Conservation (phyloP, 164 flowering plant genomes). For the Vitis riparia region DNA sequence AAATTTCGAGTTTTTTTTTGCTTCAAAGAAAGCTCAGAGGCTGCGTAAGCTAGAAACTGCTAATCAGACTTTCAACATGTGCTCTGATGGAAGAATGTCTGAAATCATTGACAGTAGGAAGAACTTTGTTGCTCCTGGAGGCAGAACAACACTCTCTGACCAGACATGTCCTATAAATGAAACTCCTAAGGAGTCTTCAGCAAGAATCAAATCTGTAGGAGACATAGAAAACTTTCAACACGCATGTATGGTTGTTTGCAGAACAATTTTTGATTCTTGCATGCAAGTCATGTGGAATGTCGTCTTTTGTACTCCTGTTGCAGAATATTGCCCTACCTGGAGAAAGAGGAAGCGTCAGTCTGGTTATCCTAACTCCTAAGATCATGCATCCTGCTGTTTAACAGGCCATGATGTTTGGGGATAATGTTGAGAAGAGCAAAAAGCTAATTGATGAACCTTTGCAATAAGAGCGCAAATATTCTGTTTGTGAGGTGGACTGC, state of each 20-base stretch:
- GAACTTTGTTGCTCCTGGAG: slow-evolving; percentile 11
- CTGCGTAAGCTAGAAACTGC: slow-evolving; percentile 34
- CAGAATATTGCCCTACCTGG: slow-evolving; percentile 60
- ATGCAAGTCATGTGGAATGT: slow-evolving; percentile 87
- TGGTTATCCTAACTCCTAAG: slow-evolving; percentile 20
- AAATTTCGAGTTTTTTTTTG: slow-evolving; percentile 42
- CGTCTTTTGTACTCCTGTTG: slow-evolving; percentile 70
- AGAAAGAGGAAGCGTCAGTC: slow-evolving; percentile 68
- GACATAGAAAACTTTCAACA: slow-evolving; percentile 48
- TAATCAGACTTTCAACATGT: slow-evolving; percentile 24
- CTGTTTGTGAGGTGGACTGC: slow-evolving; percentile 38
- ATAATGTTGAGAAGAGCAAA: slow-evolving; percentile 2
- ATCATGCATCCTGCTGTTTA: slow-evolving; percentile 10
- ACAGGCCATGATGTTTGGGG: background rate
- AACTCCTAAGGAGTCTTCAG: slow-evolving; percentile 10
- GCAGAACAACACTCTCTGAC: slow-evolving; percentile 19
- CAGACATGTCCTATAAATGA: slow-evolving; percentile 7
- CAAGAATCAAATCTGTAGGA: slow-evolving; percentile 49
- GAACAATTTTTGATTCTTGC: slow-evolving; percentile 55
- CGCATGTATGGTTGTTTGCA: slow-evolving; percentile 33
- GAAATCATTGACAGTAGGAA: slow-evolving; percentile 14
- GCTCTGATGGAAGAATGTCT: slow-evolving; percentile 27
- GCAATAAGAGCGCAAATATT: slow-evolving; percentile 23
- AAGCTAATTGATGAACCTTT: slow-evolving; percentile 21
- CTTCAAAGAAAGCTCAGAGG: slow-evolving; percentile 51